A percentile compares a stretch with the other conserved stretches of the same genome.
Conservation (phyloP, 1,284 basidiomycete genomes). For the Sanghuangporus weigelae region DNA sequence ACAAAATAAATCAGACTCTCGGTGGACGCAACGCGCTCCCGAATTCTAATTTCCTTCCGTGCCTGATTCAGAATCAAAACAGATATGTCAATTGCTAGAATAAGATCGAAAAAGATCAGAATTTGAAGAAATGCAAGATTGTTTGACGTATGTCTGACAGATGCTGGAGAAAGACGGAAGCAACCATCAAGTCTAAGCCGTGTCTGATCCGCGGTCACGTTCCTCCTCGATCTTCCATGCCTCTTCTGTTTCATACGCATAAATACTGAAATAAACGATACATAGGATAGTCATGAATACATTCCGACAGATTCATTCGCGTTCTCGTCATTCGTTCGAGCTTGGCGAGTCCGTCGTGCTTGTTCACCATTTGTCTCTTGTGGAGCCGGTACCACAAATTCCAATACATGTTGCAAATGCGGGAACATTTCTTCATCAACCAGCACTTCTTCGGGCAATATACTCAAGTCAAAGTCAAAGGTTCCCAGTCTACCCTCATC, state of each 20-base stretch:
- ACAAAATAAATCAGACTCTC: neutral
- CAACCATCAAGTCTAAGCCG: neutral
- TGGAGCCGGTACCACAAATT: neutral
- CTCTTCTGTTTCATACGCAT: neutral
- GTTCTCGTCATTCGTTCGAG: neutral
- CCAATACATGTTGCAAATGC: too few relatives aligned
- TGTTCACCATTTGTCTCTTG: neutral
- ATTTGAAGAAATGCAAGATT: neutral
- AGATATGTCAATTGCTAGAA: neutral
- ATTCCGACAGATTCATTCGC: constrained; percentile 17
- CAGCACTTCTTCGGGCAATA: neutral
- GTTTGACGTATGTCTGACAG: neutral
- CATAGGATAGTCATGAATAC: constrained; percentile 13
- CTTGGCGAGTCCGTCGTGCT: neutral
- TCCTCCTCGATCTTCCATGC: neutral
- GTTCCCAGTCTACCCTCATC: neutral
- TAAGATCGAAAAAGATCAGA: neutral
- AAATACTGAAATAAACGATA: neutral
- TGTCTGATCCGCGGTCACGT: neutral
- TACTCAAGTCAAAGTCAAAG: neutral
- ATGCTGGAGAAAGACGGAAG: neutral
- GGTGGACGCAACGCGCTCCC: neutral
- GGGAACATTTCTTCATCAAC: too few relatives aligned
- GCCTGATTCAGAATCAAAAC: neutral
- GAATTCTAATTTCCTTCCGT: neutral